Evolutionary conservation across 2,329 filamentous ascomycete species (phyloP), one percentile per base, ranked within the genome.

Genomic region (Colletotrichum costaricense): DNA sequence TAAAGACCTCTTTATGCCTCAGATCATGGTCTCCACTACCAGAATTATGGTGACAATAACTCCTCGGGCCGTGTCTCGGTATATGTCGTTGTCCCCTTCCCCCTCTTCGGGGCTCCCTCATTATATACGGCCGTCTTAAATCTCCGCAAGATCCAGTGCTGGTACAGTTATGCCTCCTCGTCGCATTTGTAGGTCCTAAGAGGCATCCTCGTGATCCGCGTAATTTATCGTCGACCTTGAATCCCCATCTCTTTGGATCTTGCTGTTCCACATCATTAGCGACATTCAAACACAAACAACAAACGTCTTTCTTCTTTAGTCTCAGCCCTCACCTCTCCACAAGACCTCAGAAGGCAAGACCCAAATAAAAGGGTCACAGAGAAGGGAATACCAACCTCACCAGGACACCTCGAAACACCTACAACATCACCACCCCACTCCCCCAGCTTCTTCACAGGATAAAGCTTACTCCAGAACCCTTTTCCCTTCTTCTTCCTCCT

Each of bases 391-490:
- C 58, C 4, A 12, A 72, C 72, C 72, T 73, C 72, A 14, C 69
- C 72, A 24, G 64, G 69, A 59, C 57, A 69, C 49, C 72, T 63
- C 16, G 42, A 60, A 22, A 74, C 22, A 26, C 72, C 72, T 14
- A 73, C 64, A 24, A 73, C 60, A 9, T 30, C n/a, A 19, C 72
- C 72, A 5, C 72, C 72, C 69, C 72, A 74, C 1, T 69, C 60
- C 14, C 55, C 35, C 5, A 38, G 12, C 22, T 19, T 54, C 54
- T 12, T 49, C 3, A 57, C 67, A 7, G 68, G 57, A 63, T 59
- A 67, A 5, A 63, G 62, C 11, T 16, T 30, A 11, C n/a, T 35
- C 57, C 62, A 52, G 14, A 68, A 60, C 22, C 24, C 28, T 49
- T 22, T 46, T 0, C 42, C 42, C 42, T 46, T n/a, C 19, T 46